These are phyloP conservation scores for Sclerotinia sclerotiorum DNA, from an alignment of 2,329 filamentous ascomycete genomes.

Conservation along the genomic window DNA sequence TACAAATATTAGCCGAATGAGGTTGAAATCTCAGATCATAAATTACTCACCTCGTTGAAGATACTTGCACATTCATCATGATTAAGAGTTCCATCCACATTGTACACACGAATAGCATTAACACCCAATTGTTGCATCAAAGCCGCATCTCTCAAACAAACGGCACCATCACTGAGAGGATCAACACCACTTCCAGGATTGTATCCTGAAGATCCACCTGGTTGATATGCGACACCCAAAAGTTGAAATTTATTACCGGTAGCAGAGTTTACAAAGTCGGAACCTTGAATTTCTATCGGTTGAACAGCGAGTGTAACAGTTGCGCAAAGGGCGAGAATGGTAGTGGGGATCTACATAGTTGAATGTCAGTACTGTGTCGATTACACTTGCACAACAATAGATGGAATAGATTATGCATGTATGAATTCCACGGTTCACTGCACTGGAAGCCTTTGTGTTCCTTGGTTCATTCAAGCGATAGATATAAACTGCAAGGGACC, in stretches of 20 bases:
- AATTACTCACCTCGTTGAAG: conserved; percentile 56
- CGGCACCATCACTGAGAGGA: conserved; percentile 57
- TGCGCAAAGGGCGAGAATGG: conserved; percentile 37
- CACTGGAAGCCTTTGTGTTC: background rate
- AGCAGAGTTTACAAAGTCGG: conserved; percentile 59
- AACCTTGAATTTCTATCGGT: conserved; percentile 56
- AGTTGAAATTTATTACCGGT: conserved; percentile 64
- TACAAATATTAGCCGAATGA: conserved; percentile 9
- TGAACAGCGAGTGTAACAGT: conserved; percentile 55
- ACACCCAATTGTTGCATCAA: conserved; percentile 63
- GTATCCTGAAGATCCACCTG: conserved; percentile 63
- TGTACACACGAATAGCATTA: conserved; percentile 70
- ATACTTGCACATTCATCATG: conserved; percentile 67
- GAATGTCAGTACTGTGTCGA: background rate
- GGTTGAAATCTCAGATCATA: conserved; percentile 5
- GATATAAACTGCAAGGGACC: background rate
- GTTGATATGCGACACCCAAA: conserved; percentile 68
- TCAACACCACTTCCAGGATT: conserved; percentile 55
- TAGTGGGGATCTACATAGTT: conserved; percentile 26
- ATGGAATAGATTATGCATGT: background rate
- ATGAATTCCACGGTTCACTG: background rate
- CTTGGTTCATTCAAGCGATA: background rate
- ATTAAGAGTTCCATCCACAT: conserved; percentile 64
- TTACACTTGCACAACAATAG: conserved; percentile 9
- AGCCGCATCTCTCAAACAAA: conserved; percentile 64